A percentile compares a stretch with the other conserved stretches of the same genome.
Conservation (phyloP, 2,329 filamentous ascomycete species). For the Diaporthe batatas region DNA sequence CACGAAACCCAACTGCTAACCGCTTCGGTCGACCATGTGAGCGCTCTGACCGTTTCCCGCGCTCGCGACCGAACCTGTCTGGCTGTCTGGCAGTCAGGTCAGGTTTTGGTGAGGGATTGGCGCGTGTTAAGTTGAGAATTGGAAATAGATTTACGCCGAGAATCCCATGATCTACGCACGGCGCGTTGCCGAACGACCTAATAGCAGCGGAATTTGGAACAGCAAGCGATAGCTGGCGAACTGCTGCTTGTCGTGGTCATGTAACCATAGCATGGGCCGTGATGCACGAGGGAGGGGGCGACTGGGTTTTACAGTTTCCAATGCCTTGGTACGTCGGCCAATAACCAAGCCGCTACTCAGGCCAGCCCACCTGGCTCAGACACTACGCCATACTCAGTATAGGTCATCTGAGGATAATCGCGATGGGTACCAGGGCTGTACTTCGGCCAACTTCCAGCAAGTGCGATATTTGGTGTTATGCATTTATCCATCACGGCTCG, state of each 20-base stretch:
- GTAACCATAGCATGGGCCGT: slow-evolving; percentile 36
- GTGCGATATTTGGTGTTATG: slow-evolving; percentile 25
- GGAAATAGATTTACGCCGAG: slow-evolving; percentile 12
- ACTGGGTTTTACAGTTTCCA: slow-evolving; percentile 38
- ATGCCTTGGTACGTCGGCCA: slow-evolving; percentile 33
- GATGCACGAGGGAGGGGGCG: slow-evolving; percentile 34
- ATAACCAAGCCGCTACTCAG: slow-evolving; percentile 14
- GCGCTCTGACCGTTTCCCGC: neutral
- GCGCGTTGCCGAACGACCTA: slow-evolving; percentile 12
- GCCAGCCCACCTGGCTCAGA: slow-evolving; percentile 32
- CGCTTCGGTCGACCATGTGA: neutral
- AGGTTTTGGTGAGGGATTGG: neutral
- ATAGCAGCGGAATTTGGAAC: neutral
- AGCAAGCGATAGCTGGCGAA: slow-evolving; percentile 24
- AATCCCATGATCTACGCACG: slow-evolving; percentile 3
- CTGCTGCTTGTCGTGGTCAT: slow-evolving; percentile 27
- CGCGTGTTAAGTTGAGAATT: slow-evolving; percentile 3
- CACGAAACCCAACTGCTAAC: neutral
- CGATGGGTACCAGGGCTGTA: slow-evolving; percentile 27
- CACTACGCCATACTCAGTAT: slow-evolving; percentile 19
- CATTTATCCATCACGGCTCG: slow-evolving; percentile 24
- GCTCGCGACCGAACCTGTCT: neutral
- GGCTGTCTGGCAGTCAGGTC: neutral
- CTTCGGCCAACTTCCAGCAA: slow-evolving; percentile 37
- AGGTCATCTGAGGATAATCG: slow-evolving; percentile 35